Evolutionary conservation across 345 rosid genomes (phyloP), one percentile per base, ranked within the genome.

Genomic region (Gossypium herbaceum): DNA sequence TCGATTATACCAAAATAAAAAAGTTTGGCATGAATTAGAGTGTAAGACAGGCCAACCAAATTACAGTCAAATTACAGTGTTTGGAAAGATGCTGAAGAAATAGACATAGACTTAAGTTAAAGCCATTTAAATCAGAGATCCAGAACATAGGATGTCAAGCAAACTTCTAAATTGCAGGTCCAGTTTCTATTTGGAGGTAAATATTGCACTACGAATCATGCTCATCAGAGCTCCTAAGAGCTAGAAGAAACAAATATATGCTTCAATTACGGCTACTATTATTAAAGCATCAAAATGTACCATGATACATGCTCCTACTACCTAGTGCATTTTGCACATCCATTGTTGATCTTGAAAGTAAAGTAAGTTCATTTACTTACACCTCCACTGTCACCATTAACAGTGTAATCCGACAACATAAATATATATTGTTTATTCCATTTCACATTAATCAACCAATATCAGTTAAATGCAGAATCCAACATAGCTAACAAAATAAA

Each of bases 241-340:
- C 47, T 67, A 47, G 7, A 67, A 67, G 71, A 7, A 24, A 68
- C 39, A 48, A 24, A 65, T 43, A 65, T 64, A 60, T 63, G 45
- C 59, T 27, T 56, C 43, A 12, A 10, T 19, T 6, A 72, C 12
- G 0, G 11, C 56, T 12, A 67, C 17, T 45, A 68, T 19, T 22
- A 25, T 15, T 7, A 0, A 47, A 47, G 27, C 8, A 45, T 3
- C 19, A 11, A 67, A 47, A 44, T 4, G 29, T 67, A 39, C 50
- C 17, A 12, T 4, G n/a, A 27, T 55, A 20, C 41, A 34, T 58
- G 55, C 22, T 58, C 39, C 29, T 22, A 20, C 1, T 52, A 52
- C 71, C 63, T 19, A 20, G 11, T 7, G 63, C 60, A 48, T n/a
- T 51, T 48, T 41, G 43, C 16, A 65, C 61, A 52, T 34, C 15